Percentiles rank a stretch among this genome's conserved stretches.
Conservation (phyloP, 2,329 filamentous ascomycete species). For the Aureobasidium sp. region DNA sequence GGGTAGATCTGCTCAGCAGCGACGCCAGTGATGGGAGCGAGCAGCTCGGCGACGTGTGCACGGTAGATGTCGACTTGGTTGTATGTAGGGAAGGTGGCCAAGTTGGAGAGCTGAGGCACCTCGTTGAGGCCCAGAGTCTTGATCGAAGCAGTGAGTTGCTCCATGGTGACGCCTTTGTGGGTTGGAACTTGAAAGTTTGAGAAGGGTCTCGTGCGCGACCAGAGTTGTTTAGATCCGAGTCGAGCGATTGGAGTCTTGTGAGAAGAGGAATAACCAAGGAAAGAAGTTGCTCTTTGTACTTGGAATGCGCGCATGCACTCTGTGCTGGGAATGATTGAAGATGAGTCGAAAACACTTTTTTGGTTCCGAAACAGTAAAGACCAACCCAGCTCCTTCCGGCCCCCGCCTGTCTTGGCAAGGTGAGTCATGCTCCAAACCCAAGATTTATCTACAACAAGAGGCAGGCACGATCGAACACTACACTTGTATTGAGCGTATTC, state of each 20-base stretch:
- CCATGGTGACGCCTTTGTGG: constrained; percentile 16
- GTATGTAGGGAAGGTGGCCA: constrained; percentile 49
- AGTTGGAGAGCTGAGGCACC: constrained; percentile 33
- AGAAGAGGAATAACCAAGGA: background rate
- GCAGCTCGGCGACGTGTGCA: constrained; percentile 61
- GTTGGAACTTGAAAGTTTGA: background rate
- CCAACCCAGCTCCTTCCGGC: background rate
- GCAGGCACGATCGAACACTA: background rate
- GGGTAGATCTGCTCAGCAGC: constrained; percentile 64
- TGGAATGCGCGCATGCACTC: constrained; percentile 11
- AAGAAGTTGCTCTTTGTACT: background rate
- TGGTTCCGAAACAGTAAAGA: background rate
- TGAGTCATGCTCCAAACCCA: background rate
- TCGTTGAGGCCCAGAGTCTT: constrained; percentile 30
- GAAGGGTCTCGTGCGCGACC: background rate
- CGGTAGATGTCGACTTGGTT: constrained; percentile 78
- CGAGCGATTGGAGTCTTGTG: background rate
- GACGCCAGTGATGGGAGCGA: constrained; percentile 62
- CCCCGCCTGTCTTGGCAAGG: constrained; percentile 1
- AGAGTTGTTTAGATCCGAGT: background rate
- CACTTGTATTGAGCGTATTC: background rate
- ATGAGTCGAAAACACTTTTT: constrained; percentile 12
- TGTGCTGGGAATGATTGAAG: background rate
- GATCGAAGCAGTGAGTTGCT: constrained; percentile 31
- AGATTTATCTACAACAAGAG: background rate